Evolutionary conservation across 108 stramenopile species (phyloP).

Genomic region (Nitzschia sp.): DNA sequence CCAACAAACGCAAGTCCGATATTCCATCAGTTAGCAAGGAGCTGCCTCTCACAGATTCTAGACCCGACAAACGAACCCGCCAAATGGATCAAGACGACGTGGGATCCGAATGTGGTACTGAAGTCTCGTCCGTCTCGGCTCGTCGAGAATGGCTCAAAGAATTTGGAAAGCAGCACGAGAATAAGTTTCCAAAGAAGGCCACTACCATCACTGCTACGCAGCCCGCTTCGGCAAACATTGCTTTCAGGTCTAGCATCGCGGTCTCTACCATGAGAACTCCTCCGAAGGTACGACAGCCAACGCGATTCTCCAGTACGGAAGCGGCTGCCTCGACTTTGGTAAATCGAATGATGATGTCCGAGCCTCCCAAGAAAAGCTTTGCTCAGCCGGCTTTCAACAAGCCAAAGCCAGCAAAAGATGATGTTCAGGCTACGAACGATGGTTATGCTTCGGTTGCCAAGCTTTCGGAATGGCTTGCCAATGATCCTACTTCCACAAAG

Average conservation of each 20-base stretch:
- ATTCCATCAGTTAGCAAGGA: not conserved
- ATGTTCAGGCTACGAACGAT: slow-evolving; percentile 74
- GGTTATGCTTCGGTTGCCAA: slow-evolving; percentile 74
- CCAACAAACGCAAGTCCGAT: slow-evolving; percentile 1
- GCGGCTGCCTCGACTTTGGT: slow-evolving; percentile 7
- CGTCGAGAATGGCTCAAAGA: slow-evolving; percentile 48
- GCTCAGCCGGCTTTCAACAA: not conserved
- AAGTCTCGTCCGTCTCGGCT: slow-evolving; percentile 27
- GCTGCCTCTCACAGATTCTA: not conserved
- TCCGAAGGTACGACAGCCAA: not conserved
- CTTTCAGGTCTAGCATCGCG: slow-evolving; percentile 6
- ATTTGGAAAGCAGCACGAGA: slow-evolving; percentile 50
- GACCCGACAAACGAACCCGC: slow-evolving; percentile 22
- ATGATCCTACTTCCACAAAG: slow-evolving; percentile 73
- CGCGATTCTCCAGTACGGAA: not conserved
- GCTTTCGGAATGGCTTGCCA: slow-evolving; percentile 75
- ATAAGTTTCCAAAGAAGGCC: slow-evolving; percentile 4
- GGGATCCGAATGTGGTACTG: slow-evolving; percentile 10
- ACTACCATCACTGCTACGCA: not conserved
- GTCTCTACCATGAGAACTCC: not conserved
- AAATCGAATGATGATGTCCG: slow-evolving; percentile 7
- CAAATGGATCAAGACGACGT: not conserved
- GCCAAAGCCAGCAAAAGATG: slow-evolving; percentile 34
- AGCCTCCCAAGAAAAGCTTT: not conserved
- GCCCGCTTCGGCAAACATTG: not conserved